A percentile compares a stretch with the other conserved stretches of the same genome.
Conservation (phyloP, 176 grass and related monocot genomes). For the Phoenix roebelenii region DNA sequence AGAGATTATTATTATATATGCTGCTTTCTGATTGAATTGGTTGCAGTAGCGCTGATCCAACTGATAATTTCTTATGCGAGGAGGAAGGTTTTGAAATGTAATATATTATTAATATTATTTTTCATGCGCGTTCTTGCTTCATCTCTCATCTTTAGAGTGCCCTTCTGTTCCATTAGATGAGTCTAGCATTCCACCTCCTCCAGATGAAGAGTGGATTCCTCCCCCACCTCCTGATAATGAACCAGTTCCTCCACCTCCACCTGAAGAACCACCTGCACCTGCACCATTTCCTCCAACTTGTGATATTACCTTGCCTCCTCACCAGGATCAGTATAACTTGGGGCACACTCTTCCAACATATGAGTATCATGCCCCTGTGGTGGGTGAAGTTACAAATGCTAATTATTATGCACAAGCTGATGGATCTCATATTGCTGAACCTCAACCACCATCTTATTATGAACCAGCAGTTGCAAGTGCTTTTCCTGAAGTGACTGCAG, state of each 20-base stretch:
- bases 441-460: slow-evolving; percentile 42
- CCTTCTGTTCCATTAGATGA: slow-evolving; percentile 39
- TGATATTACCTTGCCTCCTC: slow-evolving; percentile 38
- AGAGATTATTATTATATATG: no score
- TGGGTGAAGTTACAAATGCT: slow-evolving; percentile 33
- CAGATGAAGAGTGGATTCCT: slow-evolving; percentile 74
- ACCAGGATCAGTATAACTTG: slow-evolving; percentile 40
- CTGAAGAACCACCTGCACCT: slow-evolving; percentile 20
- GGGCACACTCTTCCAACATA: slow-evolving; percentile 42
- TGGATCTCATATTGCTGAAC: slow-evolving; percentile 37
- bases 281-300: slow-evolving; percentile 22
- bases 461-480: slow-evolving; percentile 37
- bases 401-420: slow-evolving; percentile 52
- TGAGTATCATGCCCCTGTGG: slow-evolving; percentile 47
- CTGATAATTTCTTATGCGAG: no score
- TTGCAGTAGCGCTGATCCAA: no score
- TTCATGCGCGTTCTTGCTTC: no score
- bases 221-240: slow-evolving; percentile 73
- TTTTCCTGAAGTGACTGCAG: slow-evolving; percentile 35
- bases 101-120: no score
- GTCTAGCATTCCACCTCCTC: slow-evolving; percentile 47
- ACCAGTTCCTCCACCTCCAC: slow-evolving; percentile 44
- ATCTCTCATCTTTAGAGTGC: slow-evolving; percentile 10
- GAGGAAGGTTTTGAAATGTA: no score
- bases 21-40: no score